These are phyloP conservation scores for Cucurbita pepo DNA, from an alignment of 306 rosid genomes.

Conservation along the genomic window DNA sequence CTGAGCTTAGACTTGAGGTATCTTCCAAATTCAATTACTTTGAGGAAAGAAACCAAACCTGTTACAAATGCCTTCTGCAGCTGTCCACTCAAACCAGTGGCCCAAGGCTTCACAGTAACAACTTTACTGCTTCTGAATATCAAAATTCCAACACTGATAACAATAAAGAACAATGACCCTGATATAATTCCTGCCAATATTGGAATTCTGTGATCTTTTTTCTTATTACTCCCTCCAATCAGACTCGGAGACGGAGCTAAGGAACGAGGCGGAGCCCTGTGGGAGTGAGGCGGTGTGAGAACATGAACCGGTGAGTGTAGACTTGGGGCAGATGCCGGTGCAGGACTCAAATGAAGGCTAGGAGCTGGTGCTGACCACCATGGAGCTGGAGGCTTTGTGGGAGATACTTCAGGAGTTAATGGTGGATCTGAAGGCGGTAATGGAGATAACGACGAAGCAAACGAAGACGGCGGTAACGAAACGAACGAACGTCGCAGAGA, in stretches of 20 bases:
- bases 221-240: conserved; percentile 10
- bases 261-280: conserved; percentile 17
- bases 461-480: neutral
- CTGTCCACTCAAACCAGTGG: conserved; percentile 91
- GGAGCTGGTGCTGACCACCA: conserved; percentile 16
- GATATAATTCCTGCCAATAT: conserved; percentile 38
- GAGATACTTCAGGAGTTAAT: conserved; percentile 17
- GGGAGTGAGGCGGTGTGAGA: conserved; percentile 17
- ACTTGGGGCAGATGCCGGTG: conserved; percentile 8
- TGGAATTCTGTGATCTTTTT: conserved; percentile 15
- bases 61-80: conserved; percentile 82
- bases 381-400: neutral
- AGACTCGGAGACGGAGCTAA: conserved; percentile 25
- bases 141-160: conserved; percentile 19
- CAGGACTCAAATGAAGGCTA: conserved; percentile 8
- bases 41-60: conserved; percentile 20
- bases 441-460: conserved; percentile 9
- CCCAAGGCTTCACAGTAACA: conserved; percentile 81
- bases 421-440: conserved; percentile 20
- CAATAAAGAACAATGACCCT: conserved; percentile 29
- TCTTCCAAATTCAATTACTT: neutral
- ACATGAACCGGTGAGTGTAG: conserved; percentile 9
- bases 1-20: neutral
- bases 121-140: conserved; percentile 45
- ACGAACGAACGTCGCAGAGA: neutral